Conservation (phyloP, 768 basidiomycete genomes). For the Termitomyces sp. region DNA sequence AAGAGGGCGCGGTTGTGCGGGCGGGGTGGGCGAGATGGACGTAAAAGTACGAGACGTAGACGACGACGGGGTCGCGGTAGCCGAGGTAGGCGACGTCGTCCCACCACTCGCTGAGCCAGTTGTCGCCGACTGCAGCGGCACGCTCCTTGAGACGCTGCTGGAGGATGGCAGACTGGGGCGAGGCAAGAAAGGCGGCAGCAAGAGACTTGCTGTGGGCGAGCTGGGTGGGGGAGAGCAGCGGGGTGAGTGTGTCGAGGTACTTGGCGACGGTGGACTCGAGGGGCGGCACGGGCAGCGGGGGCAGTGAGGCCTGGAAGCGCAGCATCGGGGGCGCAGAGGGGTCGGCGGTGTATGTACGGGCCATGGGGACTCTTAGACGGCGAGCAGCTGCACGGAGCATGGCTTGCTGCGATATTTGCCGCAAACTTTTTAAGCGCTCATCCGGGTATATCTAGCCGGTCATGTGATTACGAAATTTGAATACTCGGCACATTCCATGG, state of each 20-base stretch:
- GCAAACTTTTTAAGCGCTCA: background rate
- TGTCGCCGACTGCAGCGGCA: slow-evolving; percentile 55
- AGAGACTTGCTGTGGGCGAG: slow-evolving; percentile 50
- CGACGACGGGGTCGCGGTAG: slow-evolving; percentile 85
- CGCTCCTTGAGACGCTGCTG: slow-evolving; percentile 76
- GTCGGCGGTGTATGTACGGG: background rate
- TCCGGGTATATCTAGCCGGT: background rate
- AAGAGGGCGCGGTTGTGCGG: slow-evolving; percentile 48
- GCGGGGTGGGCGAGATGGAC: slow-evolving; percentile 69
- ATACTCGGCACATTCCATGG: background rate
- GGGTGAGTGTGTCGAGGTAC: slow-evolving; percentile 82
- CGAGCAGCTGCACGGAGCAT: background rate
- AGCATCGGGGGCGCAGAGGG: background rate
- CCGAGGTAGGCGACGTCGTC: slow-evolving; percentile 88
- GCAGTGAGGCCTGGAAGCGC: background rate
- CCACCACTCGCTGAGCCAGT: slow-evolving; percentile 99
- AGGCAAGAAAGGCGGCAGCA: slow-evolving; percentile 65
- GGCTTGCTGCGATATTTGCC: too few species aligned
- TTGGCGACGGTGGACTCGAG: slow-evolving; percentile 69
- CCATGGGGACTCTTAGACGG: background rate
- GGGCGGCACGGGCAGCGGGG: background rate
- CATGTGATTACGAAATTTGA: background rate
- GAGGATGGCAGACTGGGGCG: slow-evolving; percentile 62
- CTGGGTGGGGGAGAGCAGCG: slow-evolving; percentile 55
- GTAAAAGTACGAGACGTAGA: slow-evolving; percentile 94